These are phyloP conservation scores for Pythium sp. DNA, from an alignment of 352 stramenopile genomes.

Conservation along the genomic window DNA sequence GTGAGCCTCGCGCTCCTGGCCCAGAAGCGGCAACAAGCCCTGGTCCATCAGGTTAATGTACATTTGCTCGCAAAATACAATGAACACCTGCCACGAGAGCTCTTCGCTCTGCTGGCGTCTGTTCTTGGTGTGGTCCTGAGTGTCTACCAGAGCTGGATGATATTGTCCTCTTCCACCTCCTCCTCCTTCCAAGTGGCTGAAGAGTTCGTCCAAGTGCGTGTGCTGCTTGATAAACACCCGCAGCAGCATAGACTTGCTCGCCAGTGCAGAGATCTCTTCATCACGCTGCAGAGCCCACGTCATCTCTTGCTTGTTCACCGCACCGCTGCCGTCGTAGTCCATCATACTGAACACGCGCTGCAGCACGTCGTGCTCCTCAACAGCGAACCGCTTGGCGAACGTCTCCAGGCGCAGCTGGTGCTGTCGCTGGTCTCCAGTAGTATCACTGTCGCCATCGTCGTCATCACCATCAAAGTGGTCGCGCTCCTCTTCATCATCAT, in stretches of 20 bases:
- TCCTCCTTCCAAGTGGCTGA: slow-evolving; percentile 13
- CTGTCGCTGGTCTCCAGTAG: not conserved
- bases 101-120: slow-evolving; percentile 19
- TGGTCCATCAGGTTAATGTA: slow-evolving; percentile 46
- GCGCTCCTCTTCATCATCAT: not conserved
- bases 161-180: not conserved
- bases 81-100: slow-evolving; percentile 56
- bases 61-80: slow-evolving; percentile 38
- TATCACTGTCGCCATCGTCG: not conserved
- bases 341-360: slow-evolving; percentile 55
- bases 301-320: slow-evolving; percentile 64
- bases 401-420: not conserved
- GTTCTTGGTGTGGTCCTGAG: not conserved
- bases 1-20: not conserved
- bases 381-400: slow-evolving; percentile 27
- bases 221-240: slow-evolving; percentile 57
- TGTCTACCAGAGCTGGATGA: not conserved
- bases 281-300: slow-evolving; percentile 63
- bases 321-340: slow-evolving; percentile 60
- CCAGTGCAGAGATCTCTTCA: slow-evolving; percentile 45
- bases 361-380: slow-evolving; percentile 36
- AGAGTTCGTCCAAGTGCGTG: slow-evolving; percentile 28
- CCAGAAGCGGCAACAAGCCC: slow-evolving; percentile 20
- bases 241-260: slow-evolving; percentile 44
- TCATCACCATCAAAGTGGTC: not conserved